Conservation (phyloP, 2,329 filamentous ascomycete genomes). For the Venturia pyrina region DNA sequence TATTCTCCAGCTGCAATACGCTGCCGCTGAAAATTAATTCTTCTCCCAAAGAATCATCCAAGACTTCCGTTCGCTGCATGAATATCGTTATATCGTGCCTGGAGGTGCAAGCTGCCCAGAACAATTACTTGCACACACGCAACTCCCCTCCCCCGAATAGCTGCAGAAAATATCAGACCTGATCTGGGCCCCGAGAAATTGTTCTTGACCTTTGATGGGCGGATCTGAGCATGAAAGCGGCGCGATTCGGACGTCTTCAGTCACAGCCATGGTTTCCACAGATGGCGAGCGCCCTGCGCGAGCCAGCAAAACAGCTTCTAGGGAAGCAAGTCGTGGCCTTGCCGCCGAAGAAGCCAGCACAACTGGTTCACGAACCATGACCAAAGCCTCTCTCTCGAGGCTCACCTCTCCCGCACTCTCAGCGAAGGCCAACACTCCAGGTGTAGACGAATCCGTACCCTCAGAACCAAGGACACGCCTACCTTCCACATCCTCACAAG, state of each 20-base stretch:
- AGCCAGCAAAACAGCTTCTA: background rate
- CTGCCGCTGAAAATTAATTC: background rate
- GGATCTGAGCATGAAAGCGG: slow-evolving; percentile 8
- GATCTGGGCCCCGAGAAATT: background rate
- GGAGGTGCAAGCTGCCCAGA: background rate
- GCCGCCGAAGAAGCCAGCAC: background rate
- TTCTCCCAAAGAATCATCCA: background rate
- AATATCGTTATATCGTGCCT: background rate
- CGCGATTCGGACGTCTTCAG: background rate
- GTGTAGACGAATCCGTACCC: slow-evolving; percentile 7
- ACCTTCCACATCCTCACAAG: slow-evolving; percentile 10
- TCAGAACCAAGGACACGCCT: slow-evolving; percentile 10
- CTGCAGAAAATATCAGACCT: background rate
- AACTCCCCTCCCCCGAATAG: background rate
- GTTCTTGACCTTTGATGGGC: slow-evolving; percentile 4
- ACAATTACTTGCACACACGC: background rate
- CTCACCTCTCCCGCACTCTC: slow-evolving; percentile 5
- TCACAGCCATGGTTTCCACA: slow-evolving; percentile 5
- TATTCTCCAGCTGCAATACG: background rate
- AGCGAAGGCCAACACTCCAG: slow-evolving; percentile 2
- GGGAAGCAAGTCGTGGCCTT: slow-evolving; percentile 9
- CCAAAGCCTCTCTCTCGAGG: slow-evolving; percentile 4
- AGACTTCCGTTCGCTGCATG: background rate
- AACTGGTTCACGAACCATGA: background rate
- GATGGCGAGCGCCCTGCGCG: slow-evolving; percentile 4